Percentiles rank a stretch among this genome's conserved stretches.
Evolutionary conservation across 805 yeast species (phyloP).

Genomic region (Phaffomyces opuntiae): DNA sequence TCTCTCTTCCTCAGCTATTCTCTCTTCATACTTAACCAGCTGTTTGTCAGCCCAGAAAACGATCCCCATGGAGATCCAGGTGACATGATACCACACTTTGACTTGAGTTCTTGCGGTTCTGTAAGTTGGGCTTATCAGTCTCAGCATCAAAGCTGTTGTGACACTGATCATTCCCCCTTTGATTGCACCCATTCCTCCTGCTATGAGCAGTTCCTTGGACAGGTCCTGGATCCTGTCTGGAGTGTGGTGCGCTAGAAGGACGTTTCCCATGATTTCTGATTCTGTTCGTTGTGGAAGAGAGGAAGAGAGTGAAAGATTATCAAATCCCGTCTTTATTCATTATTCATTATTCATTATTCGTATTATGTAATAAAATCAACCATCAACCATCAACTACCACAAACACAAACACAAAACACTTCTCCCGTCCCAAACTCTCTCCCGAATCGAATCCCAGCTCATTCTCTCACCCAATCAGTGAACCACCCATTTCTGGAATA

Average conservation of each 20-base stretch:
- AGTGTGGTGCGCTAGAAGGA: slow-evolving; percentile 32
- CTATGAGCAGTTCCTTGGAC: slow-evolving; percentile 29
- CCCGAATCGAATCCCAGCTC: no score
- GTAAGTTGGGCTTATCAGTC: slow-evolving; percentile 29
- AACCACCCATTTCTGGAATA: no score
- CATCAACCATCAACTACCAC: no score
- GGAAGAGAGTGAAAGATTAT: not conserved
- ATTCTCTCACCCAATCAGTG: no score
- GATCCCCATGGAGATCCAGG: slow-evolving; percentile 35
- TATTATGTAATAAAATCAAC: no score
- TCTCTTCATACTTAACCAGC: slow-evolving; percentile 28
- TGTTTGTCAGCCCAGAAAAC: slow-evolving; percentile 38
- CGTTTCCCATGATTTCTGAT: slow-evolving; percentile 11
- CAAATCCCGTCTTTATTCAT: not conserved
- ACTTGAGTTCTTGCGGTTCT: slow-evolving; percentile 33
- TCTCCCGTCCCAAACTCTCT: no score
- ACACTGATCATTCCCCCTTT: slow-evolving; percentile 35
- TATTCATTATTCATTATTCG: no score
- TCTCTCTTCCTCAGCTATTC: slow-evolving; percentile 27
- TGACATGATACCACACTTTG: slow-evolving; percentile 33
- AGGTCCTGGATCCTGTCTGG: slow-evolving; percentile 29
- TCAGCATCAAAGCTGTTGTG: slow-evolving; percentile 26
- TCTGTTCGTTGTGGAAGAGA: not conserved
- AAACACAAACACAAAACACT: no score
- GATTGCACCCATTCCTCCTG: slow-evolving; percentile 34